Evolutionary conservation across 768 basidiomycete genomes (phyloP), one percentile per base, ranked within the genome.

Genomic region (Gyrodon lividus): DNA sequence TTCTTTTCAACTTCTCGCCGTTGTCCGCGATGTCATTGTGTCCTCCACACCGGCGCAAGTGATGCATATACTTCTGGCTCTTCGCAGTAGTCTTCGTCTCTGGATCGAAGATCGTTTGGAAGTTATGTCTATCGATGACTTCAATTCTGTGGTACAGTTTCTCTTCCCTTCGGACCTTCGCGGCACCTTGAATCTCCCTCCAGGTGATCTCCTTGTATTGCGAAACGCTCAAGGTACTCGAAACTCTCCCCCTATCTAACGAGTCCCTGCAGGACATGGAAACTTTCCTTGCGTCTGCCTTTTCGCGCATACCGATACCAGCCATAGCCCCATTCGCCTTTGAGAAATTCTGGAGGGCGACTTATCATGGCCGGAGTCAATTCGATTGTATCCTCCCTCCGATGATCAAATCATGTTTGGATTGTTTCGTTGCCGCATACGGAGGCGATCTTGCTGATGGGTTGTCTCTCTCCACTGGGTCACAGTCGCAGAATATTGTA

Each of bases 291-390:
- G 64, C 68, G 13, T 77, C 82, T 3, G 76, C 76, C 0, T 85
- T 86, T 56, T 67, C 67, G 4, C 76, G 71, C 20, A 72, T 78
- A 24, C 75, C 77, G 0, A 52, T 64, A 3, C 78, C 77, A 2
- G 76, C 78, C 8, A 66, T 73, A 17, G 83, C 80, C 0, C 77
- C 81, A 1, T 58, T 76, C 6, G 74, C 77, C 1, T 87, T 86
- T 52, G 72, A 74, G 55, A 67, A 63, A 2, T 86, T 81, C 60
- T 87, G 84, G 84, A 72, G 72, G n/a, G 65, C 66, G 34, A 80
- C 79, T 3, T 84, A 81, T 59, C 75, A 80, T 30, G 67, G 66
- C n/a, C 68, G 60, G 31, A 63, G 64, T 23, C 67, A 75, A 28
- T 72, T 77, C 24, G 63, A 60, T 43, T 35, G 56, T 0, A 50